A percentile compares a stretch with the other conserved stretches of the same genome.
phyloP scores from a whole-genome alignment of 176 grass and related monocot species.

The Carex cristatella region DNA sequence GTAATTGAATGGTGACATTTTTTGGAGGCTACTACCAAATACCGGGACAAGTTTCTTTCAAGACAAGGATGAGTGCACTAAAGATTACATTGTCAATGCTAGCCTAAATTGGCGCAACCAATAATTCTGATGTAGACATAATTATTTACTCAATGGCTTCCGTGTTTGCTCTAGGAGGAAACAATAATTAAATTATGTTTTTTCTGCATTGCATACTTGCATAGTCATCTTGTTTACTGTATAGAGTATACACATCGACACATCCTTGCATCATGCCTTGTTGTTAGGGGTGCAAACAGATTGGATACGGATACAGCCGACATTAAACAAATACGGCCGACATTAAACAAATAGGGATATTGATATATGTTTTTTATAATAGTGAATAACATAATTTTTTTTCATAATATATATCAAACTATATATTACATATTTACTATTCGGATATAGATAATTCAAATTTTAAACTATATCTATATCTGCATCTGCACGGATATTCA shows the following conservation, averaged over 20 bases:
- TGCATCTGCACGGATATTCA: too few species aligned
- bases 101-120: neutral
- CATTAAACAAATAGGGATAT: too few species aligned
- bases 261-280: neutral
- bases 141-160: neutral
- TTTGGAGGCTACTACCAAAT: neutral
- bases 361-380: too few species aligned
- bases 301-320: too few species aligned
- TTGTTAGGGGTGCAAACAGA: too few species aligned
- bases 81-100: neutral
- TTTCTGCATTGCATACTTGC: neutral
- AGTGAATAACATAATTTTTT: too few species aligned
- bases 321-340: too few species aligned
- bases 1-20: neutral
- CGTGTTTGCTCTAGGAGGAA: neutral
- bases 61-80: neutral
- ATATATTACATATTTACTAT: too few species aligned
- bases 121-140: slow-evolving; percentile 17
- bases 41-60: slow-evolving; percentile 12
- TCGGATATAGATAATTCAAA: too few species aligned
- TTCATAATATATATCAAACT: too few species aligned
- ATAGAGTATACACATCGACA: neutral
- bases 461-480: too few species aligned
- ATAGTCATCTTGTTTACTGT: neutral
- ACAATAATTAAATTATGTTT: neutral